These are phyloP conservation scores for Talaromyces borbonicus DNA, from an alignment of 495 filamentous ascomycete genomes.

Conservation along the genomic window DNA sequence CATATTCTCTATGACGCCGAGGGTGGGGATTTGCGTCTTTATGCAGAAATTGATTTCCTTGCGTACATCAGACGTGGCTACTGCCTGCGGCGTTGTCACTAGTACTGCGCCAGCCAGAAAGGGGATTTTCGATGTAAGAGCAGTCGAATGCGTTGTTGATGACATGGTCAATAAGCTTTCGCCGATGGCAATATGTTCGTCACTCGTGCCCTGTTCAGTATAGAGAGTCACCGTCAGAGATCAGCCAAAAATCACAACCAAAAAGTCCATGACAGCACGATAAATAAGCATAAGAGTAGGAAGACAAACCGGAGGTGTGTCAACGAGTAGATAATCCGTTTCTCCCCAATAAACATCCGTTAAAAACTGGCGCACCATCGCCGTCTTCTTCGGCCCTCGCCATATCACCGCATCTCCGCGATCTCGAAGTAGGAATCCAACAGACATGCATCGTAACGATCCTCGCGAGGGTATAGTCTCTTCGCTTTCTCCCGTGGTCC, in stretches of 20 bases:
- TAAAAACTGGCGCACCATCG: conserved; percentile 95
- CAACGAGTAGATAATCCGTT: conserved; percentile 83
- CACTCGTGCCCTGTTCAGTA: conserved; percentile 60
- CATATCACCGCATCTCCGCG: conserved; percentile 89
- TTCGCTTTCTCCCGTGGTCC: conserved; percentile 16
- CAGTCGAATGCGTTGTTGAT: conserved; percentile 20
- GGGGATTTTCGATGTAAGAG: conserved; percentile 20
- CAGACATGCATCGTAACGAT: conserved; percentile 77
- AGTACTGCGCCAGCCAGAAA: conserved; percentile 71
- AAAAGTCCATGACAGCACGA: too few species aligned
- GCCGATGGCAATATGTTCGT: conserved; percentile 92
- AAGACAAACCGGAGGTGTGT: conserved; percentile 68
- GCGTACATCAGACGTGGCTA: conserved; percentile 84
- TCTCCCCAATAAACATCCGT: conserved; percentile 85
- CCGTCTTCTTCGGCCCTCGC: conserved; percentile 97
- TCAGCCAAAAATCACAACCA: too few species aligned
- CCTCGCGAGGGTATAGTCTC: conserved; percentile 30
- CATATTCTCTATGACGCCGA: conserved; percentile 98
- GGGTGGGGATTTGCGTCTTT: conserved; percentile 70
- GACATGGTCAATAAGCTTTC: conserved; percentile 63
- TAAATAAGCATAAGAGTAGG: too few species aligned
- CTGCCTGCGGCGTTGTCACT: conserved; percentile 92
- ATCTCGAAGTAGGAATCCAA: conserved; percentile 78
- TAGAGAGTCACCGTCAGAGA: not conserved
- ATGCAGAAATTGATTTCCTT: conserved; percentile 95